Evolutionary conservation across 768 basidiomycete genomes (phyloP).

Genomic region (Tulasnella sp.): DNA sequence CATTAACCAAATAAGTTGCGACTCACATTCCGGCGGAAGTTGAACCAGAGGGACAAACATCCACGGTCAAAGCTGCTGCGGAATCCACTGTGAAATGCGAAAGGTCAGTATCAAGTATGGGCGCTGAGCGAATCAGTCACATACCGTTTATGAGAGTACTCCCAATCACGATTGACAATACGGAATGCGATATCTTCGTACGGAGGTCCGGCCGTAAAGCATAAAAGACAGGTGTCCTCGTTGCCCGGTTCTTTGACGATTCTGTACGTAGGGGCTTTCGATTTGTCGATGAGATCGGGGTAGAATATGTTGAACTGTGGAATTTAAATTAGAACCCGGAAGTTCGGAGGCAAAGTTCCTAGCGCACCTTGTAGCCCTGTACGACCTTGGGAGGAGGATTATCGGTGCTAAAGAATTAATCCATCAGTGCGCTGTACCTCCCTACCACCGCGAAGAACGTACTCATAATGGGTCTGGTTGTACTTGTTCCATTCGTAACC

Average conservation of each 20-base stretch:
- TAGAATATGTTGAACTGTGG: constrained; percentile 91
- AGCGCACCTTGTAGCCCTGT: constrained; percentile 84
- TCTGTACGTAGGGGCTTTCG: constrained; percentile 93
- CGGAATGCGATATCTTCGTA: constrained; percentile 99
- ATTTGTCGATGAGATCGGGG: constrained; percentile 97
- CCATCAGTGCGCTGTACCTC: constrained; percentile 11
- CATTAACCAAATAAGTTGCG: constrained; percentile 5
- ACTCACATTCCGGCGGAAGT: constrained; percentile 86
- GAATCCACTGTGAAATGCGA: constrained; percentile 57
- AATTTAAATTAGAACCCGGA: constrained; percentile 13
- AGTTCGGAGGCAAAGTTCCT: no score
- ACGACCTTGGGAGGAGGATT: constrained; percentile 99
- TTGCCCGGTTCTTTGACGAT: constrained; percentile 90
- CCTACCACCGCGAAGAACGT: constrained; percentile 26
- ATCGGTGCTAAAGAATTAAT: constrained; percentile 53
- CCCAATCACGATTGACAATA: constrained; percentile 97
- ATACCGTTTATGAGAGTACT: constrained; percentile 92
- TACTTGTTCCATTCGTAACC: constrained; percentile 99
- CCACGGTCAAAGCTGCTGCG: constrained; percentile 95
- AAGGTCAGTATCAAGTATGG: constrained; percentile 9
- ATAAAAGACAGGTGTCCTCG: constrained; percentile 84
- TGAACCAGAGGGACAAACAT: constrained; percentile 92
- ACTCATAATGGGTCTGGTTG: constrained; percentile 99
- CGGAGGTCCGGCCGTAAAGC: constrained; percentile 93
- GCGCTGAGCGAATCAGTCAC: constrained; percentile 11